Evolutionary conservation across 2,329 filamentous ascomycete genomes (phyloP).

Genomic region (Huntiella savannae): DNA sequence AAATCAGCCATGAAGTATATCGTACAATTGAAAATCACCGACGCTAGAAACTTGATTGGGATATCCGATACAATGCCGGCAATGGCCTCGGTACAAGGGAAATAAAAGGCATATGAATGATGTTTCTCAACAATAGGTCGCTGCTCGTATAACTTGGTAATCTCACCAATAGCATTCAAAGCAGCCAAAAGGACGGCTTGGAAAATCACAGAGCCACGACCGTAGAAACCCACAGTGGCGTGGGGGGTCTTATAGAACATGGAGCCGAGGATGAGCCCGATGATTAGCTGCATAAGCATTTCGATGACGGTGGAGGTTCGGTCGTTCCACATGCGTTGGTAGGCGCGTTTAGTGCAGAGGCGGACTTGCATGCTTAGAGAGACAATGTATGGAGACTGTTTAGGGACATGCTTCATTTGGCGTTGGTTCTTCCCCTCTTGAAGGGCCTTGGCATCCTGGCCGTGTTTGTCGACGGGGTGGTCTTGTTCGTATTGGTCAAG

Average conservation of each 20-base stretch:
- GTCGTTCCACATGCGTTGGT: conserved; percentile 34
- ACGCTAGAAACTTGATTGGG: conserved; percentile 35
- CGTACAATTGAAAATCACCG: conserved; percentile 32
- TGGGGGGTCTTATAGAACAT: conserved; percentile 35
- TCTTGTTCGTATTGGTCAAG: conserved; percentile 31
- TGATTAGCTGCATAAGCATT: conserved; percentile 29
- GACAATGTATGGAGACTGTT: conserved; percentile 38
- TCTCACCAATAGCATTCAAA: conserved; percentile 36
- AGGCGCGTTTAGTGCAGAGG: conserved; percentile 31
- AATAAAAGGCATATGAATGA: conserved; percentile 30
- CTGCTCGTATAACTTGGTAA: conserved; percentile 25
- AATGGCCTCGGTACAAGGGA: conserved; percentile 32
- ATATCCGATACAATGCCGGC: conserved; percentile 36
- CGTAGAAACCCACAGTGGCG: conserved; percentile 31
- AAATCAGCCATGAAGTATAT: conserved; percentile 38
- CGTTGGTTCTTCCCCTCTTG: conserved; percentile 28
- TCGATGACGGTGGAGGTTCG: conserved; percentile 27
- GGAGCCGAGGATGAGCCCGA: conserved; percentile 42
- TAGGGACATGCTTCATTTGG: conserved; percentile 33
- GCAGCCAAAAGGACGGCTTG: conserved; percentile 41
- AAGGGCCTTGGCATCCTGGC: conserved; percentile 22
- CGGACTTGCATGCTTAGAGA: conserved; percentile 33
- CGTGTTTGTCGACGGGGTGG: conserved; percentile 23
- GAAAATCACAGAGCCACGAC: conserved; percentile 38
- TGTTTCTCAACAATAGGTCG: conserved; percentile 31